Evolutionary conservation across 805 yeast genomes (phyloP).

Genomic region (Ogataea parapolymorpha): DNA sequence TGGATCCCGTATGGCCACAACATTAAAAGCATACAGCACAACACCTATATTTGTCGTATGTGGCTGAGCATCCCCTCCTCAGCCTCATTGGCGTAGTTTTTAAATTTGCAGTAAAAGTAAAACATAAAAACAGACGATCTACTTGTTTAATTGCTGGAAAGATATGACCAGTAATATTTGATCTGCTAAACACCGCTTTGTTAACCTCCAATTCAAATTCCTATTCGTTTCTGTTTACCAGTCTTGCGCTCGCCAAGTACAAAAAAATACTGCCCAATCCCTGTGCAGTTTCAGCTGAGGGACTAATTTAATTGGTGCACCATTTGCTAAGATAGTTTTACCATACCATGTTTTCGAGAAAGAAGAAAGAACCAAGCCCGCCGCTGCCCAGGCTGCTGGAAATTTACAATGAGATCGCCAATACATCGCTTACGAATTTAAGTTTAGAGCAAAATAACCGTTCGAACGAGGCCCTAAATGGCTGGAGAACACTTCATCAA

Average conservation of each 20-base stretch:
- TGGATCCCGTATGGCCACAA: slow-evolving; percentile 37
- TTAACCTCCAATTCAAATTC: not conserved
- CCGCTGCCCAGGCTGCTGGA: slow-evolving; percentile 58
- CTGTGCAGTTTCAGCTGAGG: slow-evolving; percentile 4
- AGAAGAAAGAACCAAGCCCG: slow-evolving; percentile 60
- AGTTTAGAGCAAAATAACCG: slow-evolving; percentile 55
- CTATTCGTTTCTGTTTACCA: not conserved
- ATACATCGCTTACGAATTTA: slow-evolving; percentile 52
- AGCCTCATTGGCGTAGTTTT: slow-evolving; percentile 2
- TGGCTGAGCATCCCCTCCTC: not conserved
- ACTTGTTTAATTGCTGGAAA: not conserved
- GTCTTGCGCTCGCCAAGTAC: not conserved
- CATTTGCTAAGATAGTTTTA: not conserved
- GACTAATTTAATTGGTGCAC: slow-evolving; percentile 1
- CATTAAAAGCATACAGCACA: slow-evolving; percentile 12
- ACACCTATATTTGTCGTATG: not conserved
- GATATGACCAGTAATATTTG: slow-evolving; percentile 7
- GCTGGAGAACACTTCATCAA: slow-evolving; percentile 73
- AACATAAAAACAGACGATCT: slow-evolving; percentile 7
- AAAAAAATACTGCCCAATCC: not conserved
- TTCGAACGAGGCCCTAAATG: slow-evolving; percentile 55
- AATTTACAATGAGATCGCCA: slow-evolving; percentile 60
- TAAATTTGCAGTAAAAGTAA: slow-evolving; percentile 5
- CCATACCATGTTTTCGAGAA: slow-evolving; percentile 43
- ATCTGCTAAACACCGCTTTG: not conserved